A percentile compares a stretch with the other conserved stretches of the same genome.
Conservation (phyloP, 2,329 filamentous ascomycete species). For the Beauveria bassiana region DNA sequence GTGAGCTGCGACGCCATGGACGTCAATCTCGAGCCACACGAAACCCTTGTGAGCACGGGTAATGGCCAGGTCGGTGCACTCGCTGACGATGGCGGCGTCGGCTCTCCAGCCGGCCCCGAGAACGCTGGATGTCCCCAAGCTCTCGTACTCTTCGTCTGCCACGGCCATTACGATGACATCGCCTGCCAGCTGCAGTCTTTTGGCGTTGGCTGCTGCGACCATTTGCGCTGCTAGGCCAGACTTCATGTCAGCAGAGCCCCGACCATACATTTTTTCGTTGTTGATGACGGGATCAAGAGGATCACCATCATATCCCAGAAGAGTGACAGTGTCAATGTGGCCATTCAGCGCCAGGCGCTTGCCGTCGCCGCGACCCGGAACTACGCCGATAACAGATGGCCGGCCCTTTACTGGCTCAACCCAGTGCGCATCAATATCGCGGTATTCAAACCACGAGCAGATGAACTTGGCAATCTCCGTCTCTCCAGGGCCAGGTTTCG, state of each 20-base stretch:
- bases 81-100: conserved; percentile 42
- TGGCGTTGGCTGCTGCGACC: conserved; percentile 30
- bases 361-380: conserved; percentile 37
- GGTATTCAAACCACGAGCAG: conserved; percentile 41
- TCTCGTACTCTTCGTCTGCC: conserved; percentile 44
- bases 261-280: conserved; percentile 34
- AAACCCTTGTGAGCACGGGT: conserved; percentile 44
- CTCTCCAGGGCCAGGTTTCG: conserved; percentile 36
- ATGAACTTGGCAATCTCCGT: conserved; percentile 38
- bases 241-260: conserved; percentile 46
- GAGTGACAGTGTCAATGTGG: conserved; percentile 44
- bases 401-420: conserved; percentile 38
- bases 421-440: conserved; percentile 42
- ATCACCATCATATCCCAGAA: conserved; percentile 37
- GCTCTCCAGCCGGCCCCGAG: conserved; percentile 44
- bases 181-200: conserved; percentile 31
- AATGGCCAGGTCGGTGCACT: conserved; percentile 37
- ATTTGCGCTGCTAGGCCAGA: conserved; percentile 40
- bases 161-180: conserved; percentile 47
- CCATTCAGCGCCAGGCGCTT: conserved; percentile 45
- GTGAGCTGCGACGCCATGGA: conserved; percentile 34
- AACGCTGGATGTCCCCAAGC: conserved; percentile 42
- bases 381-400: conserved; percentile 42
- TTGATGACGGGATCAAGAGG: conserved; percentile 34
- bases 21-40: conserved; percentile 34